Evolutionary conservation across 805 yeast genomes (phyloP), one percentile per base, ranked within the genome.

Genomic region (Blastobotrys americana): DNA sequence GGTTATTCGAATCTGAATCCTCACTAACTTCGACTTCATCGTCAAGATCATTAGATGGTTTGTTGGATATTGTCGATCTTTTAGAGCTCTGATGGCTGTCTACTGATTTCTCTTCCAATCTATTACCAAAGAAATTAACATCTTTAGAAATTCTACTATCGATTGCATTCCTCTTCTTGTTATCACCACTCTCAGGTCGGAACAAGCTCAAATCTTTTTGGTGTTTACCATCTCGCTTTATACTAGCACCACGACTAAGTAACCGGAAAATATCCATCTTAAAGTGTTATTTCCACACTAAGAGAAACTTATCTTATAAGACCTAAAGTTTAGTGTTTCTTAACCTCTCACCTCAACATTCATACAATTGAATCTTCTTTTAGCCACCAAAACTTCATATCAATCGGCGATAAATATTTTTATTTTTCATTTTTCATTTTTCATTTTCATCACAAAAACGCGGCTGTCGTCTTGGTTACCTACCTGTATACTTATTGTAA

Each of bases 181-280:
- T n/a, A 3, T 15, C 34, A 16, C 47, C 48, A 28, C 58, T 58
- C 10, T 46, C 52, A 48, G 48, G 40, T 43, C 45, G 42, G 51
- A 64, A 48, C 33, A 54, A 38, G 21, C 51, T 44, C 17, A 61
- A 52, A 43, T 56, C 66, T 45, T 65, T 36, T 46, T 64, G 38
- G 60, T 67, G 68, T 23, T 63, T 66, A 48, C 73, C 77, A 19
- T 74, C 66, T 60, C 79, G 78, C 59, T 79, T 80, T 42, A 90
- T 68, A 9, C 80, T 73, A 0, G 97, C 95, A 18, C 97, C 97
- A 58, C 97, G 71, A 0, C 88, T 71, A 31, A 90, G 72, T 2
- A 93, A 80, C 56, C 85, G 72, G 63, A 90, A 93, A 48, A 90
- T 82, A 68, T 90, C 98, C 96, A 88, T 88, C 22, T 28, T 53